Conservation (phyloP, 2,329 filamentous ascomycete species). For the Trichocomaceae sp. region DNA sequence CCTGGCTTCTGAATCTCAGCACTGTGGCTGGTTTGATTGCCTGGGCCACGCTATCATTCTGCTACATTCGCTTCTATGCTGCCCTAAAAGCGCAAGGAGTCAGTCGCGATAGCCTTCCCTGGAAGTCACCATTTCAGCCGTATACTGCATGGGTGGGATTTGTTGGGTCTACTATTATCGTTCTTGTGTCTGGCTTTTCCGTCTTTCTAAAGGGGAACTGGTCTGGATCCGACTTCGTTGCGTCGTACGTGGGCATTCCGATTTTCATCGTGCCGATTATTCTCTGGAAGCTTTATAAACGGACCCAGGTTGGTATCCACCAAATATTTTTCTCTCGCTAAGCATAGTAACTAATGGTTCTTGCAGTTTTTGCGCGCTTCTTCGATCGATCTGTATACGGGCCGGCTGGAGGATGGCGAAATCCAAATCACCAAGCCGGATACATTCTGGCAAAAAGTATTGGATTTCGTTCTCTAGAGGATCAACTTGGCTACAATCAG, state of each 20-base stretch:
- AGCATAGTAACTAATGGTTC: constrained; percentile 7
- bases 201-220: constrained; percentile 27
- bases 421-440: constrained; percentile 17
- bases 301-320: constrained; percentile 30
- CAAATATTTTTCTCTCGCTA: background rate
- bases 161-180: constrained; percentile 50
- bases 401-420: constrained; percentile 27
- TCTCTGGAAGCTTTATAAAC: constrained; percentile 35
- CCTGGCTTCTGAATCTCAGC: constrained; percentile 40
- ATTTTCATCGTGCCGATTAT: constrained; percentile 39
- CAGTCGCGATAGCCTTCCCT: constrained; percentile 34
- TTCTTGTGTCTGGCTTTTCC: constrained; percentile 63
- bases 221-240: constrained; percentile 31
- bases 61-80: constrained; percentile 48
- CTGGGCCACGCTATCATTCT: constrained; percentile 48
- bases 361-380: constrained; percentile 21
- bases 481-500: background rate
- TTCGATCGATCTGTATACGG: constrained; percentile 27
- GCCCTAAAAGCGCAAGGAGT: constrained; percentile 33
- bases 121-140: constrained; percentile 47
- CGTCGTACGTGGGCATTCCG: constrained; percentile 38
- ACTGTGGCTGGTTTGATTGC: constrained; percentile 45
- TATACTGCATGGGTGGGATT: constrained; percentile 58
- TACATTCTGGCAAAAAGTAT: constrained; percentile 19
- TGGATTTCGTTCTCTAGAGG: constrained; percentile 6